Evolutionary conservation across 352 stramenopile genomes (phyloP), one percentile per base, ranked within the genome.

Genomic region (Pythium phragmitis): DNA sequence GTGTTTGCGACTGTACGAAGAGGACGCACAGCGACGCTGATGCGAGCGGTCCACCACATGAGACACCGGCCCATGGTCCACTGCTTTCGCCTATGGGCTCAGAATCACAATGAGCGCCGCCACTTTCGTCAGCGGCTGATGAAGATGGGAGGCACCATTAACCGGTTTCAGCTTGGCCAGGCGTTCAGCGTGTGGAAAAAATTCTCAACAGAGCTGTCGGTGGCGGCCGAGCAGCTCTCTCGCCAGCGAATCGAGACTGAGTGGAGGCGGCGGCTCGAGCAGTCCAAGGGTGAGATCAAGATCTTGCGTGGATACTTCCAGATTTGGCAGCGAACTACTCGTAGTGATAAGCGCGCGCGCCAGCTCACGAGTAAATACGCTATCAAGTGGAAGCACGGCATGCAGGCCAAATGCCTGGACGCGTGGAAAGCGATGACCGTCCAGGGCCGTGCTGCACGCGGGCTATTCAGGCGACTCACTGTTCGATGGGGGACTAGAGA

Each of bases 31-130:
- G 45, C n/a, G n/a, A 71, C 68, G 49, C 50, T 78, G 7, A 37
- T 67, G 19, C 60, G 67, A 5, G 72, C 70, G 5, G 43, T 87
- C 19, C 70, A 67, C 30, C 47, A 67, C 36, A 79, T 88, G 49
- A 63, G 60, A 9, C 62, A 77, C 14, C 78, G 72, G 17, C 63
- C 69, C 6, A 4, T 66, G 3, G 45, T 64, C 49, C 28, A 58
- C 23, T 61, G 67, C 26, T 76, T 77, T 23, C 45, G 37, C 12
- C 23, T 19, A 45, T 77, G 73, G 70, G 1, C 3, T 8, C 39
- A 28, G 5, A 69, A 69, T 39, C 47, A 34, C 21, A 7, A 21
- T 7, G 19, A 52, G n/a, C 26, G 56, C 6, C 53, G 43, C 0
- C 28, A 46, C 17, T 13, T 48, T 14, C 43, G 56, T 4, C 28